These are phyloP conservation scores for Holtermanniella nyarrowii DNA, from an alignment of 768 basidiomycete genomes.

Conservation along the genomic window DNA sequence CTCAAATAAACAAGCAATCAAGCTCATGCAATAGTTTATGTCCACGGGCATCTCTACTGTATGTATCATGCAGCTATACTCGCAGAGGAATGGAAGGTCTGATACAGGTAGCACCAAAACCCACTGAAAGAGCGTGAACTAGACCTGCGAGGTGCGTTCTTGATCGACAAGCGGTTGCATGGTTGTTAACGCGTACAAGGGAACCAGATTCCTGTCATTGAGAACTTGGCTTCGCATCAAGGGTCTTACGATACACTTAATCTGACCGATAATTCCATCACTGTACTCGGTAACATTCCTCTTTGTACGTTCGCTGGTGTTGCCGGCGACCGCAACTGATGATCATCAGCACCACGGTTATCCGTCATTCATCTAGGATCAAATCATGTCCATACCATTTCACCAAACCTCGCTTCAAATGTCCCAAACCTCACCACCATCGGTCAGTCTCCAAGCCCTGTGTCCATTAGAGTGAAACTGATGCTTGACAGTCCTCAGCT, in stretches of 20 bases:
- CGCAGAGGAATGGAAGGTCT: too few relatives aligned
- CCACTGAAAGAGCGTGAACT: conserved; percentile 40
- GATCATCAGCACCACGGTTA: conserved; percentile 29
- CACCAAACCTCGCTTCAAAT: conserved; percentile 17
- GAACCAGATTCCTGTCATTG: conserved; percentile 38
- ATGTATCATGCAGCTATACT: too few relatives aligned
- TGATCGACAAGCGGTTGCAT: neutral
- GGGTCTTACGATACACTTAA: conserved; percentile 40
- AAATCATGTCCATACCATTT: conserved; percentile 38
- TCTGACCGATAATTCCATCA: conserved; percentile 39
- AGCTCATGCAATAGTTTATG: too few relatives aligned
- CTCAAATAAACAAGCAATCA: too few relatives aligned
- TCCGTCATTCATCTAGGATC: conserved; percentile 31
- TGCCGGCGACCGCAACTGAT: neutral
- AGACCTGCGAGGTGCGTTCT: conserved; percentile 37
- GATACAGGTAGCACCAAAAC: conserved; percentile 36
- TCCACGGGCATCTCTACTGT: too few relatives aligned
- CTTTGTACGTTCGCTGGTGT: conserved; percentile 23
- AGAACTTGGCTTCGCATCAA: conserved; percentile 40
- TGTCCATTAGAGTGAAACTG: neutral
- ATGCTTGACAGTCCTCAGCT: conserved; percentile 28
- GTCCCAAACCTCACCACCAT: conserved; percentile 41
- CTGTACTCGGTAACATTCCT: conserved; percentile 37
- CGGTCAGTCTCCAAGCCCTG: conserved; percentile 17
- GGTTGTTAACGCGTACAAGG: conserved; percentile 13